Evolutionary conservation across 83 land plant species (phyloP).

Genomic region (Diphasiastrum complanatum): DNA sequence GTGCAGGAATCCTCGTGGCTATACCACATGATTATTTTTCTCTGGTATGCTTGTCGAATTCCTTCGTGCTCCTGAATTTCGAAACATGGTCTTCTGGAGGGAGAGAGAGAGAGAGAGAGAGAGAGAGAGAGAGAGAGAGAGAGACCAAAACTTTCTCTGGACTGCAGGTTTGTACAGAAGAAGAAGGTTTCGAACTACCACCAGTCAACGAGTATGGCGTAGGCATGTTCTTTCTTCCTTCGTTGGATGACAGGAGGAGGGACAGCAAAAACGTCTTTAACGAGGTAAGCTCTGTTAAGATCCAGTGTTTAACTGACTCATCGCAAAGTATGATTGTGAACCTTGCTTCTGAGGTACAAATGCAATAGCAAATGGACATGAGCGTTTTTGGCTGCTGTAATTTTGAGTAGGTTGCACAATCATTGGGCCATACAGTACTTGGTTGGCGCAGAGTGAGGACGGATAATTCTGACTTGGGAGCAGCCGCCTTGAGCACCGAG

Average conservation of each 20-base stretch:
- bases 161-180: constrained; percentile 45
- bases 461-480: constrained; percentile 76
- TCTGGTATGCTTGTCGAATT: constrained; percentile 32
- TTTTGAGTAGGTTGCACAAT: constrained; percentile 73
- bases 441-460: constrained; percentile 92
- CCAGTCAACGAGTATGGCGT: constrained; percentile 72
- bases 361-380: too few species aligned
- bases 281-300: constrained; percentile 42
- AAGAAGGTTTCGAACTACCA: constrained; percentile 73
- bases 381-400: constrained; percentile 7
- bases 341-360: too few species aligned
- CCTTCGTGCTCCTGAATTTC: background rate
- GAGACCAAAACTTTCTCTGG: too few species aligned
- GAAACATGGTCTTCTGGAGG: constrained; percentile 5
- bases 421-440: constrained; percentile 83
- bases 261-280: constrained; percentile 79
- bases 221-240: constrained; percentile 91
- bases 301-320: constrained; percentile 1
- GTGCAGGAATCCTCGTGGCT: constrained; percentile 31
- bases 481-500: constrained; percentile 79
- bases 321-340: background rate
- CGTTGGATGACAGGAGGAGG: constrained; percentile 56
- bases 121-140: background rate
- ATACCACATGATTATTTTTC: constrained; percentile 47
- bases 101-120: background rate